These are phyloP conservation scores for Tolypocladium sp. DNA, from an alignment of 2,329 filamentous ascomycete genomes.

Conservation along the genomic window DNA sequence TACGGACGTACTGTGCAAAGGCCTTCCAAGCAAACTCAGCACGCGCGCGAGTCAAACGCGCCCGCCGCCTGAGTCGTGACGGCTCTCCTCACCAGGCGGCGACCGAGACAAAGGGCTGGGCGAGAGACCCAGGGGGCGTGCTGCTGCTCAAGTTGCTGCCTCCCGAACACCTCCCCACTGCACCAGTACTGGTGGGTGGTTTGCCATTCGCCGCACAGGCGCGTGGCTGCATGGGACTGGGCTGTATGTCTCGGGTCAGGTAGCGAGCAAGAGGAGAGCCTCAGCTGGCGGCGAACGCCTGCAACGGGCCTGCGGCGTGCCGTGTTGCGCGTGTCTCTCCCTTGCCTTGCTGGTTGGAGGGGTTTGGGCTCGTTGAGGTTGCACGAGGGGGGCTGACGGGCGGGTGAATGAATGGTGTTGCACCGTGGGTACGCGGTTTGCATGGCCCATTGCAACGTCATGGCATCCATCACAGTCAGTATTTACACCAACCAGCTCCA, in stretches of 20 bases:
- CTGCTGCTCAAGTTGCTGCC: background rate
- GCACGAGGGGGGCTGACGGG: background rate
- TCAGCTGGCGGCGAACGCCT: background rate
- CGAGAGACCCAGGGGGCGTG: background rate
- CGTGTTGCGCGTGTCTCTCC: background rate
- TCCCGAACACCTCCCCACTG: background rate
- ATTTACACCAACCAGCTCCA: background rate
- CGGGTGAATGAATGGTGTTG: background rate
- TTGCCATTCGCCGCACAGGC: conserved; percentile 6
- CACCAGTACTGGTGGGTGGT: background rate
- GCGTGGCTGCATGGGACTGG: conserved; percentile 6
- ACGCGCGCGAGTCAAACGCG: background rate
- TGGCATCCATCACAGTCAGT: background rate
- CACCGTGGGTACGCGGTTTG: background rate
- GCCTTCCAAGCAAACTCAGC: background rate
- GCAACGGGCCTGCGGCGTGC: background rate
- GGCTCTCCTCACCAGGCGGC: background rate
- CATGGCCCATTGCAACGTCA: background rate
- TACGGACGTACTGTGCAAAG: background rate
- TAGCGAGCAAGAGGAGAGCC: background rate
- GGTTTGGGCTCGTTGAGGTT: background rate
- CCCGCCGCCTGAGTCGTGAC: conserved; percentile 1
- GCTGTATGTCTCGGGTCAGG: background rate
- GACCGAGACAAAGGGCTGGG: background rate
- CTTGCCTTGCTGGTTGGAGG: background rate